Evolutionary conservation across 2,329 filamentous ascomycete genomes (phyloP), one percentile per base, ranked within the genome.

Genomic region (Akanthomyces lecanii): DNA sequence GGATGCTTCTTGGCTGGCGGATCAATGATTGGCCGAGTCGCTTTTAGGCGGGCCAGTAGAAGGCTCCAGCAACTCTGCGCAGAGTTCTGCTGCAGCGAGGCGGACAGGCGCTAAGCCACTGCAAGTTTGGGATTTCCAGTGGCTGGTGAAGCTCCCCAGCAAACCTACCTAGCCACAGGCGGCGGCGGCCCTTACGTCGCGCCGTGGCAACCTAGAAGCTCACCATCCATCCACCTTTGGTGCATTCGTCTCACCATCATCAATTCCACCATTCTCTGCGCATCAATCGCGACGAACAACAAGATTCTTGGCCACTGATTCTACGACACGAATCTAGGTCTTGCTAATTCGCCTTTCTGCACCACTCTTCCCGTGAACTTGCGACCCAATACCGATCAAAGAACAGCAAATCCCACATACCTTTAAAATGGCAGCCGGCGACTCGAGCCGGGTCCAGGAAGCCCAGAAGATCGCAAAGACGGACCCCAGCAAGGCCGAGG

Each of bases 391-490:
- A 28, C 21, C 56, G 2, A 59, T 7, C 21, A 6, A 42, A 25
- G 36, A 45, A 38, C 50, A 36, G 33, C 50, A 16, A n/a, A 30
- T 50, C 64, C 25, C 62, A 30, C 38, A 33, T 23, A 38, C 25
- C 57, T 28, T 51, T 62, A 65, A 65, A 66, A 86, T 86, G 84
- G 82, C 83, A 71, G 82, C 81, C 70, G 82, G 78, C 76, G 82
- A 86, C 69, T 84, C 84, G 68, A 78, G 79, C 72, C 79, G 89
- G 81, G 88, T 97, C 84, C 87, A 89, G 78, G 92, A 97, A 84
- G 94, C 92, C 75, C 89, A 94, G 83, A 88, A 90, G 81, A 81
- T 94, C 73, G 85, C 86, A 69, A 92, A 91, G 81, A 84, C 88
- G 67, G 86, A 96, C 73, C 90, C 93, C 68, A 80, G 84, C 71